Conservation (phyloP, 129 eudicot genomes). For the Artemisia argyi region DNA sequence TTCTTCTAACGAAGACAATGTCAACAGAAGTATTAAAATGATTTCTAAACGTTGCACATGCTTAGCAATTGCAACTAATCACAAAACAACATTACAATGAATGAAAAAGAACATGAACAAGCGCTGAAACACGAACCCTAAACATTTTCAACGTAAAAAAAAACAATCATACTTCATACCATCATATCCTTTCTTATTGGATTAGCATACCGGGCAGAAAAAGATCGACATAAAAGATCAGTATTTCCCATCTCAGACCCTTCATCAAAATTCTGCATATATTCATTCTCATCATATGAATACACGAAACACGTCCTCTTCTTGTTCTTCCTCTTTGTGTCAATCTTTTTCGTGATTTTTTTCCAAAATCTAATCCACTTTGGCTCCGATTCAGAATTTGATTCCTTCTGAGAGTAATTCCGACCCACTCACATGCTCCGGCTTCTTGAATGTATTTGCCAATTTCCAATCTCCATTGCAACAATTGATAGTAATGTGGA, state of each 20-base stretch:
- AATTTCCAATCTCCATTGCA: slow-evolving; percentile 42
- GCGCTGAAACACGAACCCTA: slow-evolving; percentile 16
- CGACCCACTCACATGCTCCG: slow-evolving; percentile 47
- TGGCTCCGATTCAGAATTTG: slow-evolving; percentile 4
- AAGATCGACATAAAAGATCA: slow-evolving; percentile 60
- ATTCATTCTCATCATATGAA: slow-evolving; percentile 51
- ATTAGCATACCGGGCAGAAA: slow-evolving; percentile 76
- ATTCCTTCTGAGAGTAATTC: slow-evolving; percentile 13
- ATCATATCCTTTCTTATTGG: slow-evolving; percentile 43
- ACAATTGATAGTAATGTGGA: slow-evolving; percentile 5
- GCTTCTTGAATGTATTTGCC: slow-evolving; percentile 48
- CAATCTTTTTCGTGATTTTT: slow-evolving; percentile 32
- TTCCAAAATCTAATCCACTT: slow-evolving; percentile 58
- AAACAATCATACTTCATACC: slow-evolving; percentile 7
- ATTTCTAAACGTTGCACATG: no score
- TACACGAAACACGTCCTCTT: slow-evolving; percentile 23
- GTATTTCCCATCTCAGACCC: slow-evolving; percentile 42
- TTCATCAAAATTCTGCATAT: slow-evolving; percentile 73
- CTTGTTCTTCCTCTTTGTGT: slow-evolving; percentile 29
- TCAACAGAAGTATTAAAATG: no score
- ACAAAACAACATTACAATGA: no score
- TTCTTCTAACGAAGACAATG: no score
- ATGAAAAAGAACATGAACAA: background rate
- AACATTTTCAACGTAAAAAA: slow-evolving; percentile 11
- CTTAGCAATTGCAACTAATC: no score